Evolutionary conservation across 179 eudicot species (phyloP).

Genomic region (Beta macrorhiza): DNA sequence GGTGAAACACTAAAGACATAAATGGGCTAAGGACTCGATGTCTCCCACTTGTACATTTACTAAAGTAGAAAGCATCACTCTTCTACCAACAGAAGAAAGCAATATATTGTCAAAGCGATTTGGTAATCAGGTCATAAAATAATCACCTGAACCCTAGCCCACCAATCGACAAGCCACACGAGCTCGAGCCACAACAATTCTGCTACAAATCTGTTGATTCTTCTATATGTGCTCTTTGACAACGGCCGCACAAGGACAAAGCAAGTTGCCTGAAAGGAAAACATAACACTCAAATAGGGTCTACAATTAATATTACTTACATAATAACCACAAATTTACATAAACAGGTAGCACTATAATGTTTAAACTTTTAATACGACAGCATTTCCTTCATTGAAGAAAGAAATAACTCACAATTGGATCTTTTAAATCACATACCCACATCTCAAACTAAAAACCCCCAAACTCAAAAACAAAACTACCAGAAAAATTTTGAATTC

Average conservation of each 20-base stretch:
- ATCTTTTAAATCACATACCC: not conserved
- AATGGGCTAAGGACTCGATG: not conserved
- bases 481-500: not conserved
- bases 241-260: constrained; percentile 67
- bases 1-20: not conserved
- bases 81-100: not conserved
- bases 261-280: constrained; percentile 57
- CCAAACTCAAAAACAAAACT: not conserved
- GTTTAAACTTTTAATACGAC: too few relatives aligned
- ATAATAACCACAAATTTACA: too few relatives aligned
- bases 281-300: not conserved
- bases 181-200: constrained; percentile 49
- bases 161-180: constrained; percentile 54
- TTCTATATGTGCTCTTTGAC: constrained; percentile 39
- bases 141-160: constrained; percentile 50
- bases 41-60: not conserved
- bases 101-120: not conserved
- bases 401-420: not conserved
- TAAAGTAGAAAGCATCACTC: not conserved
- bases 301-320: not conserved
- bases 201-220: constrained; percentile 41
- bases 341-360: too few relatives aligned
- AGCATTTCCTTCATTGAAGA: not conserved
- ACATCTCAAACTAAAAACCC: not conserved
- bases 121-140: not conserved